These are phyloP conservation scores for Oryza rufipogon DNA, from an alignment of 176 grass and related monocot species.

Conservation along the genomic window DNA sequence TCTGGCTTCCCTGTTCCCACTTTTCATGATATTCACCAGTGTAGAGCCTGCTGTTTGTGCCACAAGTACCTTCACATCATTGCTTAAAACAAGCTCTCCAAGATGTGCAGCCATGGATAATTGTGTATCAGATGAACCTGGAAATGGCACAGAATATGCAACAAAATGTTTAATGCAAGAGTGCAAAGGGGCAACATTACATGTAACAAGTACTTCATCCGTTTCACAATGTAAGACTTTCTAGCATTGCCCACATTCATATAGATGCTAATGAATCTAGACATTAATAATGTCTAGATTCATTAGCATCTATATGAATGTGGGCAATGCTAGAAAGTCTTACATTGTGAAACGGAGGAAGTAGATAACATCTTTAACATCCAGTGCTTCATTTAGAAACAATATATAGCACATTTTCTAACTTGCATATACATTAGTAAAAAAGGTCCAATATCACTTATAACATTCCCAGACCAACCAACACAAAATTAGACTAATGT, in stretches of 20 bases:
- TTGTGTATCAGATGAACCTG: conserved; percentile 79
- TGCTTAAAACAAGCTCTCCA: conserved; percentile 95
- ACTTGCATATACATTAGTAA: background rate
- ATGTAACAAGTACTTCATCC: background rate
- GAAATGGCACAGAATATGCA: conserved; percentile 30
- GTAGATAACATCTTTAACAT: background rate
- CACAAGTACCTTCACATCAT: conserved; percentile 89
- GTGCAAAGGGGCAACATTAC: background rate
- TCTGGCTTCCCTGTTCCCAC: conserved; percentile 71
- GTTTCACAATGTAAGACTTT: too few relatives aligned
- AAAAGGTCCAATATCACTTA: background rate
- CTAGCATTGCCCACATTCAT: too few relatives aligned
- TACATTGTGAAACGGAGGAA: too few relatives aligned
- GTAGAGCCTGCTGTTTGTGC: conserved; percentile 72
- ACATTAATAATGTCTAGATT: too few relatives aligned
- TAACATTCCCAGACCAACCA: background rate
- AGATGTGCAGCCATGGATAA: conserved; percentile 86
- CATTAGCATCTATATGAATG: too few relatives aligned
- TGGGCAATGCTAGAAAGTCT: too few relatives aligned
- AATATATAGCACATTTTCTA: background rate
- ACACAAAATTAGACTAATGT: background rate
- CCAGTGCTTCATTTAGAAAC: background rate
- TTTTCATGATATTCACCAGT: conserved; percentile 90
- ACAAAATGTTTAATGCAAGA: conserved; percentile 10
- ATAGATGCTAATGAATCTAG: too few relatives aligned